Evolutionary conservation across 2,329 filamentous ascomycete genomes (phyloP).

Genomic region (Grosmannia clavigera): DNA sequence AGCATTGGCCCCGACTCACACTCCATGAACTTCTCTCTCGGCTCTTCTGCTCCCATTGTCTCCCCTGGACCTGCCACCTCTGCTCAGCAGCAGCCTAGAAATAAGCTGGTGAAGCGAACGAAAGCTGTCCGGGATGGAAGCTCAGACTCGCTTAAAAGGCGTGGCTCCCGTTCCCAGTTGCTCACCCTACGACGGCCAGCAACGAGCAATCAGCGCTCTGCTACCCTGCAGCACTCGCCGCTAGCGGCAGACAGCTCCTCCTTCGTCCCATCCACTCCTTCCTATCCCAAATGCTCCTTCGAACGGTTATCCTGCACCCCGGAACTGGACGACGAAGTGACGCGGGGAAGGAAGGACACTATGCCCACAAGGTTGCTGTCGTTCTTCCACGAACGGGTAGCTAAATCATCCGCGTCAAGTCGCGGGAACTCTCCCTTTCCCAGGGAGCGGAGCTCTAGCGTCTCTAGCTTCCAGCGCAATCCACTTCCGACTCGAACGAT

Average conservation of each 20-base stretch:
- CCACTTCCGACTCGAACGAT: conserved; percentile 18
- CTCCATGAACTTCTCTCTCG: conserved; percentile 53
- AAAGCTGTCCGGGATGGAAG: conserved; percentile 38
- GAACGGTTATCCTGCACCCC: conserved; percentile 18
- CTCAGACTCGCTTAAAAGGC: conserved; percentile 26
- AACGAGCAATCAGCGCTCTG: conserved; percentile 67
- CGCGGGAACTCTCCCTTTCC: conserved; percentile 17
- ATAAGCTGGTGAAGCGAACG: conserved; percentile 67
- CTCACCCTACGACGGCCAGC: conserved; percentile 59
- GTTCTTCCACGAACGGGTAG: conserved; percentile 38
- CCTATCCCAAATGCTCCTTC: conserved; percentile 19
- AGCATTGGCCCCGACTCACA: conserved; percentile 54
- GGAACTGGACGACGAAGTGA: neutral
- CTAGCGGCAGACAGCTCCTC: conserved; percentile 6
- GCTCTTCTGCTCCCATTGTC: conserved; percentile 53
- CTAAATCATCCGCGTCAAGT: conserved; percentile 14
- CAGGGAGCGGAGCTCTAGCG: conserved; percentile 17
- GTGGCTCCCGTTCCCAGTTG: conserved; percentile 46
- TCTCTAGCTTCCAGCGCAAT: conserved; percentile 18
- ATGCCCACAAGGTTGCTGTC: conserved; percentile 33
- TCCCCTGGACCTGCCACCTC: conserved; percentile 19
- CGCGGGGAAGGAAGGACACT: neutral
- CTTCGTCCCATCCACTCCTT: conserved; percentile 9
- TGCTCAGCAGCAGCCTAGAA: conserved; percentile 41
- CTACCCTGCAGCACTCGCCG: conserved; percentile 47